These are phyloP conservation scores for Carpinus viminea DNA, from an alignment of 306 rosid genomes.

Conservation along the genomic window DNA sequence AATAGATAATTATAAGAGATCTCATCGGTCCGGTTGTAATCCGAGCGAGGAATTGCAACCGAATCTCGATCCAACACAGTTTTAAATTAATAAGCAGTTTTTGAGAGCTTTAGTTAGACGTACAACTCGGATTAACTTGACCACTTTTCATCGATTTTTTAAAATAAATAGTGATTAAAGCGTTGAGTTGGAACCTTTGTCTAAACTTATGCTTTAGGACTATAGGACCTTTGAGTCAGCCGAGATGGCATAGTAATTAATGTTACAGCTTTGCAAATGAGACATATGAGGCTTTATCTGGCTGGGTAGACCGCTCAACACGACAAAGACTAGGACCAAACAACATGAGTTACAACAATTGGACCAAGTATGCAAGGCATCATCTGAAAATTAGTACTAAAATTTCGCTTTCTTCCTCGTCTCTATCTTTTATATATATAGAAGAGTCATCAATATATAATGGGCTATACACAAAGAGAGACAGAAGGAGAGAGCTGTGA, in stretches of 20 bases:
- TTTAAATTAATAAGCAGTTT: too few species aligned
- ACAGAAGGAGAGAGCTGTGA: background rate
- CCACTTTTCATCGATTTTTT: too few species aligned
- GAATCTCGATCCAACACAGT: too few species aligned
- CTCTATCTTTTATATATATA: background rate
- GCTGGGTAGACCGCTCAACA: background rate
- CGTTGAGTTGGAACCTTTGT: too few species aligned
- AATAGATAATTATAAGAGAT: too few species aligned
- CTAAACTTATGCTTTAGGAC: too few species aligned
- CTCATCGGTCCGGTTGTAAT: too few species aligned
- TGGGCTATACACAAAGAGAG: background rate
- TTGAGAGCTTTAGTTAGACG: too few species aligned
- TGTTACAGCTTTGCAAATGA: background rate
- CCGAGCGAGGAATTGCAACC: too few species aligned
- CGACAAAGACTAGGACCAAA: slow-evolving; percentile 25
- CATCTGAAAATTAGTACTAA: background rate
- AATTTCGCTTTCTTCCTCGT: background rate
- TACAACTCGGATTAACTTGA: too few species aligned
- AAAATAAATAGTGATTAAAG: background rate
- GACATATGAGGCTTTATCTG: background rate
- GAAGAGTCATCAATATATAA: too few species aligned
- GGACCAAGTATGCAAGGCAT: slow-evolving; percentile 24
- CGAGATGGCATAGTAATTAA: background rate
- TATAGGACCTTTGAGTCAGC: background rate
- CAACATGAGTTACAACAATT: background rate